phyloP scores from a whole-genome alignment of 345 rosid species.

The Psidium friedrichsthalianum region DNA sequence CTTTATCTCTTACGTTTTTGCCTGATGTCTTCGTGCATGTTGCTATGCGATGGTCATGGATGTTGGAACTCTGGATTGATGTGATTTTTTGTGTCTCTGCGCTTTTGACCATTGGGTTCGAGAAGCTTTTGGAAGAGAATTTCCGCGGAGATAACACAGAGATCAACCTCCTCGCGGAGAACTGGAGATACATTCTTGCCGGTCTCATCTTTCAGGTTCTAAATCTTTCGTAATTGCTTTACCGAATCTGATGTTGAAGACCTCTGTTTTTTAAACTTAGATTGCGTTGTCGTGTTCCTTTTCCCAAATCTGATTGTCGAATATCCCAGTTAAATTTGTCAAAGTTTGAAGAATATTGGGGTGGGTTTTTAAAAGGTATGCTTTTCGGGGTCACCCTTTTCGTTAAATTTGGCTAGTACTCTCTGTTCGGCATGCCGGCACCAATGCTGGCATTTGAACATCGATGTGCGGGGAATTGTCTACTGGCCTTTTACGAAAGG shows the following conservation, averaged over 20 bases:
- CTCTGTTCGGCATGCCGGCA: neutral
- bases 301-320: neutral
- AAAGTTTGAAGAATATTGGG: neutral
- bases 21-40: neutral
- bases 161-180: slow-evolving; percentile 70
- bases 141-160: slow-evolving; percentile 76
- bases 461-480: neutral
- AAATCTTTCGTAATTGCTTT: neutral
- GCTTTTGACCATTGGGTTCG: slow-evolving; percentile 4
- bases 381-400: neutral
- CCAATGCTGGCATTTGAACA: neutral
- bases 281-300: neutral
- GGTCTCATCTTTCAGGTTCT: slow-evolving; percentile 88
- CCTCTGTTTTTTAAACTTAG: neutral
- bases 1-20: neutral
- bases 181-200: slow-evolving; percentile 83
- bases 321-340: neutral
- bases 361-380: neutral
- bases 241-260: neutral
- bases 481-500: neutral
- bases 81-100: slow-evolving; percentile 8
- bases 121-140: slow-evolving; percentile 90
- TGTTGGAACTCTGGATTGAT: neutral
- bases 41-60: neutral
- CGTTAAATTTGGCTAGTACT: neutral